A percentile compares a stretch with the other conserved stretches of the same genome.
Evolutionary conservation across 2,329 filamentous ascomycete genomes (phyloP).

Genomic region (Apiospora aurea): DNA sequence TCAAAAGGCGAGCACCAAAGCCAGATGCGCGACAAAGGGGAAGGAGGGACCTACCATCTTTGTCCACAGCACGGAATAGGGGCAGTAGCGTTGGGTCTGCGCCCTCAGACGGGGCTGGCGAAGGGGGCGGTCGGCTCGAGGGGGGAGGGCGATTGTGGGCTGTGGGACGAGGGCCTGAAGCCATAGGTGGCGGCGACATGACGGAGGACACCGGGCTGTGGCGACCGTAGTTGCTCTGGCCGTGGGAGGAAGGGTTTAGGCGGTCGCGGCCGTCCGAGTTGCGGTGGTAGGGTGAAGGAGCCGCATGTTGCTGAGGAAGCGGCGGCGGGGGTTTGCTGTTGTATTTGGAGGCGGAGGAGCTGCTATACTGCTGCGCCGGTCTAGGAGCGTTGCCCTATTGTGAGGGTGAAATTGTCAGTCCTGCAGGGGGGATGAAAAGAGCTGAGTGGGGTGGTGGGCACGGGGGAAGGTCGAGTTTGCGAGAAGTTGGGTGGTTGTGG

Average conservation of each 20-base stretch:
- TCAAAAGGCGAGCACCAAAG: neutral
- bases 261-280: conserved; percentile 28
- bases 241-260: conserved; percentile 27
- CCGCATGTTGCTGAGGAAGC: conserved; percentile 35
- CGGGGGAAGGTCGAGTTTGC: conserved; percentile 26
- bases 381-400: conserved; percentile 24
- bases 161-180: conserved; percentile 49
- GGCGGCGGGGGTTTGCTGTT: conserved; percentile 57
- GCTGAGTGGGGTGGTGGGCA: conserved; percentile 21
- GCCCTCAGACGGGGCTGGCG: conserved; percentile 61
- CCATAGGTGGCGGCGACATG: conserved; percentile 59
- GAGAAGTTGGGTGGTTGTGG: neutral
- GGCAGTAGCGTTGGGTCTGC: conserved; percentile 80
- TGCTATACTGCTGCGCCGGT: conserved; percentile 7
- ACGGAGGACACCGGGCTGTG: conserved; percentile 39
- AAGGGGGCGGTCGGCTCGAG: conserved; percentile 69
- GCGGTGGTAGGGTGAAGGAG: conserved; percentile 28
- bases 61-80: conserved; percentile 91
- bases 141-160: conserved; percentile 60
- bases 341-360: conserved; percentile 49
- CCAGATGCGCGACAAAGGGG: neutral
- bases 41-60: conserved; percentile 64
- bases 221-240: conserved; percentile 6
- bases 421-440: neutral
- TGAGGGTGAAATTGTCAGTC: neutral